A percentile compares a stretch with the other conserved stretches of the same genome.
These are phyloP conservation scores for Cryoendolithus antarcticus DNA, from an alignment of 2,329 filamentous ascomycete genomes.

Conservation along the genomic window DNA sequence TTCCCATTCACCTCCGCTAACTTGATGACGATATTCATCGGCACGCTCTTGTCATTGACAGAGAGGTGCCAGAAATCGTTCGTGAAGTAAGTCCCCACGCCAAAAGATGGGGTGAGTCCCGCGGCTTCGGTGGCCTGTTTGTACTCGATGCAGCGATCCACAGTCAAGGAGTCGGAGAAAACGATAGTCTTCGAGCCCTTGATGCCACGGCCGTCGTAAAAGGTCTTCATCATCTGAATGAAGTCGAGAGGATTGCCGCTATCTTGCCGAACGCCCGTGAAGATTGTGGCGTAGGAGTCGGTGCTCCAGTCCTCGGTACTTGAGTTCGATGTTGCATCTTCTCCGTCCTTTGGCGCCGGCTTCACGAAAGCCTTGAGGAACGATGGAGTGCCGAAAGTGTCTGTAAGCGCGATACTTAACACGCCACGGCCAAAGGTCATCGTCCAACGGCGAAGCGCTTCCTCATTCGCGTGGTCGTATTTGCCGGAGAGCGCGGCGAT, in stretches of 20 bases:
- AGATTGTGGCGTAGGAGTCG: constrained; percentile 65
- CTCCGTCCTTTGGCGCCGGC: constrained; percentile 35
- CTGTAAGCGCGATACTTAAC: constrained; percentile 71
- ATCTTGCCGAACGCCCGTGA: constrained; percentile 76
- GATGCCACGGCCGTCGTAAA: constrained; percentile 67
- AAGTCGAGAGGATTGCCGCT: constrained; percentile 77
- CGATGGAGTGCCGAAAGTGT: constrained; percentile 86
- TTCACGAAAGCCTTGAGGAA: constrained; percentile 78
- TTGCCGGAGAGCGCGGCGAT: constrained; percentile 82
- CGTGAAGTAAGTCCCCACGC: constrained; percentile 88
- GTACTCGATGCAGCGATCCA: constrained; percentile 83
- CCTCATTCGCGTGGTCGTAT: constrained; percentile 73
- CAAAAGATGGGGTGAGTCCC: constrained; percentile 78
- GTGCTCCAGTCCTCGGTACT: constrained; percentile 12
- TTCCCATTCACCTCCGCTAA: constrained; percentile 71
- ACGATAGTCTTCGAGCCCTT: constrained; percentile 77
- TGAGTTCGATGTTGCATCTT: constrained; percentile 5
- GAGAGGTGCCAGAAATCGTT: constrained; percentile 70
- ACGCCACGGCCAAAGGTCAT: constrained; percentile 74
- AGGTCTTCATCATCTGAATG: constrained; percentile 63
- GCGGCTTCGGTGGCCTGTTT: constrained; percentile 68
- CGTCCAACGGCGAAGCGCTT: constrained; percentile 78
- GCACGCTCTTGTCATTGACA: constrained; percentile 70
- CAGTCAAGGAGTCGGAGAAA: constrained; percentile 89
- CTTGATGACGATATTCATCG: constrained; percentile 97